phyloP scores from a whole-genome alignment of 73 alveolate genomes.

The Blepharisma japonicum region DNA sequence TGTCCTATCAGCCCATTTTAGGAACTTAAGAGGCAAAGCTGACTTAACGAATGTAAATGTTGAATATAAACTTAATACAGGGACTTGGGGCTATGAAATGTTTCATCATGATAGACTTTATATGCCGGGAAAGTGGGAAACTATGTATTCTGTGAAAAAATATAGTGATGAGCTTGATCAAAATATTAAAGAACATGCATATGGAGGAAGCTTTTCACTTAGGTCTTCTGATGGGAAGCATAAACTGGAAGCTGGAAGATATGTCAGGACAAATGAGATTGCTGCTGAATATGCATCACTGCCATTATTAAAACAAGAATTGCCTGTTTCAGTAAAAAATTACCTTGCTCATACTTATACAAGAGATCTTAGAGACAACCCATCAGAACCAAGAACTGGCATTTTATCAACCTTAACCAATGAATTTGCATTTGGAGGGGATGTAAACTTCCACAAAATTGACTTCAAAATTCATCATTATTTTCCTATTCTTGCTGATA shows the following conservation, averaged over 20 bases:
- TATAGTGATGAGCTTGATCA: background rate
- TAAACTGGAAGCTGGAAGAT: background rate
- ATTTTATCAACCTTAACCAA: background rate
- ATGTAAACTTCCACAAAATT: background rate
- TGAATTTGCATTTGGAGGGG: constrained; percentile 18
- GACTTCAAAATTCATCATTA: background rate
- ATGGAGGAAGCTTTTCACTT: background rate
- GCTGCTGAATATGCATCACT: background rate
- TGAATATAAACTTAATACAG: constrained; percentile 10
- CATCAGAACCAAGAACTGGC: background rate
- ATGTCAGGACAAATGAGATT: constrained; percentile 11
- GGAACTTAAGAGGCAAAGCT: constrained; percentile 1
- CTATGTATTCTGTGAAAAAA: background rate
- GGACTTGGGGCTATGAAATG: constrained; percentile 8
- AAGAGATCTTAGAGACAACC: background rate
- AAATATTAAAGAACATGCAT: background rate
- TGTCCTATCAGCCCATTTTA: background rate
- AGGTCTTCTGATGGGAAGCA: background rate
- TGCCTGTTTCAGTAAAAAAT: constrained; percentile 16
- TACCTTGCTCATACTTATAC: background rate
- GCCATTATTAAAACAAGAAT: background rate
- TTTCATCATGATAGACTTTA: background rate
- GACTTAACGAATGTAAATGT: constrained; percentile 14
- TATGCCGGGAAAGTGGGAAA: constrained; percentile 17
- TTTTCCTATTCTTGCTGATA: background rate